Evolutionary conservation across 2,329 filamentous ascomycete genomes (phyloP), one percentile per base, ranked within the genome.

Genomic region (Coleophoma crateriformis): DNA sequence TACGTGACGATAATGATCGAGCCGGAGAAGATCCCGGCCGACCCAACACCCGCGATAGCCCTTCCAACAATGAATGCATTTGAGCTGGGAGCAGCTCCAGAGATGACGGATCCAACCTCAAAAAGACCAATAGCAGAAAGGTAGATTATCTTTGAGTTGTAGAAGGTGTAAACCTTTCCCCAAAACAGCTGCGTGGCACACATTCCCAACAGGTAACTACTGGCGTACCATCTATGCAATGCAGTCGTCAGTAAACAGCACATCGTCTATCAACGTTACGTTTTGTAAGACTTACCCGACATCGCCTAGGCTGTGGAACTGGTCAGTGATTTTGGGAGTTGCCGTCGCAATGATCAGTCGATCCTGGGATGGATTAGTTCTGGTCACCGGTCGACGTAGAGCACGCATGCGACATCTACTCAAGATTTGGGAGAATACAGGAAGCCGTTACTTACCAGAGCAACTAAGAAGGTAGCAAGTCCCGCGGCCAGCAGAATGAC

Each of bases 21-120:
- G 33, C 60, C 59, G 17, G 58, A 56, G 33, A 60, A 58, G 5
- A 63, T 50, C 4, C 59, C 59, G 45, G 47, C 54, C 43, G 55
- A 53, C 1, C 60, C 59, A 27, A 58, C 33, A 41, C 61, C 61
- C 38, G 60, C 58, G 10, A 63, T 38, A 11, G 59, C 60, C 20
- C 61, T 56, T 14, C 61, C 61, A 22, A 61, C 49, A 33, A 64
- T 63, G 13, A 64, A 55, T 10, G 58, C 53, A n/a, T 54, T 54
- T 15, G 59, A 59, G 20, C 42, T 58, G 5, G 60, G 57, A 35
- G 61, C 61, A 10, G 54, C 48, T 10, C 54, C 61, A 38, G 59
- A 62, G 19, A 64, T 49, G 8, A 58, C 45, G 12, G 55, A 58
- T 10, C 61, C 61, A 14, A 64, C 44, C 47, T 65, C 62, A 50